Evolutionary conservation across 1,284 basidiomycete genomes (phyloP).

Genomic region (Inonotus obliquus): DNA sequence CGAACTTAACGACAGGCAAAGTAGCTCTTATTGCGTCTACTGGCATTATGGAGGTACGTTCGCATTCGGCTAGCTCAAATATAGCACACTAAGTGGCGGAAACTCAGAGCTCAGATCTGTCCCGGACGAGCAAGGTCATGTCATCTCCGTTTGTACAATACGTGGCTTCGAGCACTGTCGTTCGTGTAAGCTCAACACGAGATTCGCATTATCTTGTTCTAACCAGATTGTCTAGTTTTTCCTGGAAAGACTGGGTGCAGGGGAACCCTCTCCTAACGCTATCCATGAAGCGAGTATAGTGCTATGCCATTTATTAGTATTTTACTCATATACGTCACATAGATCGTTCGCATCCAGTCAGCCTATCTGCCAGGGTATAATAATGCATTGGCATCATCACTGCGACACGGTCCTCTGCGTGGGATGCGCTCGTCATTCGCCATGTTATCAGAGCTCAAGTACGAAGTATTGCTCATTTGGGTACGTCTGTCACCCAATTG

Average conservation of each 20-base stretch:
- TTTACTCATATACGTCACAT: background rate
- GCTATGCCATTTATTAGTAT: background rate
- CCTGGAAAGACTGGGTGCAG: constrained; percentile 10
- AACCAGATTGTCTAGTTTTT: background rate
- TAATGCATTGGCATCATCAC: constrained; percentile 64
- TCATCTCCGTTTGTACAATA: constrained; percentile 64
- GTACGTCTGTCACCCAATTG: constrained; percentile 32
- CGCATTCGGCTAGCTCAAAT: background rate
- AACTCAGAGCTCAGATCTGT: constrained; percentile 54
- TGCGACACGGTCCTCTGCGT: constrained; percentile 67
- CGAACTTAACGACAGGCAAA: constrained; percentile 58
- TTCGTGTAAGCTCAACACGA: constrained; percentile 40
- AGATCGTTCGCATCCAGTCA: constrained; percentile 67
- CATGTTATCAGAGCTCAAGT: constrained; percentile 34
- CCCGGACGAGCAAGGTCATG: constrained; percentile 67
- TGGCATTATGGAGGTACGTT: constrained; percentile 59
- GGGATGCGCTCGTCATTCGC: constrained; percentile 50
- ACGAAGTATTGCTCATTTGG: constrained; percentile 59
- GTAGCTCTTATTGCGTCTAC: constrained; percentile 62
- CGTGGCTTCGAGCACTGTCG: constrained; percentile 53
- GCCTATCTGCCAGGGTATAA: constrained; percentile 70
- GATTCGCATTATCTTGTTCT: background rate
- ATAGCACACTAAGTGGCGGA: background rate
- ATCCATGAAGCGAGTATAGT: constrained; percentile 11
- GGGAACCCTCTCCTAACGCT: constrained; percentile 10